Evolutionary conservation across 352 stramenopile species (phyloP), one percentile per base, ranked within the genome.

Genomic region (Phytophthora foliorum): DNA sequence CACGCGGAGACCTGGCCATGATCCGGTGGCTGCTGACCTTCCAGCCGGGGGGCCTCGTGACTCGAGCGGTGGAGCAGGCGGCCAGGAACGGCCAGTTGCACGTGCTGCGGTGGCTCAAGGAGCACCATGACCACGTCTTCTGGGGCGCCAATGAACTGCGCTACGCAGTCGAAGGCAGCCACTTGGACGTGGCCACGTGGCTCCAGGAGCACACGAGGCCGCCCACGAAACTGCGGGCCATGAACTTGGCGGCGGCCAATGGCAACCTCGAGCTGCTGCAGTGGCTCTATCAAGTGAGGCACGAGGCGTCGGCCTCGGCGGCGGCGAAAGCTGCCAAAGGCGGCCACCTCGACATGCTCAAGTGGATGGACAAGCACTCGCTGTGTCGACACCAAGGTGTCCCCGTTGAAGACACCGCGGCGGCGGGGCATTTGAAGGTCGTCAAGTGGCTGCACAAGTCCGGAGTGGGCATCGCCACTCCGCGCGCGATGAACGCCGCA

Each of bases 401-500:
- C 38, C 62, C 67, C 1, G 67, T 80, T 0, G 65, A 74, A 56
- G 62, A 71, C 14, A 57, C 62, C 9, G 72, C 67, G 16, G 44
- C 55, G 0, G 32, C 36, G 19, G 66, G 72, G 0, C 63, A 79
- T 42, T 42, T 79, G 11, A 67, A 74, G 14, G 45, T 79, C 31
- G 61, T 79, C 22, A 73, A 79, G 32, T 79, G 71, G 71, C 53
- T 79, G 32, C 72, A 71, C 25, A 74, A 76, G 29, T 69, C 61
- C 1, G 57, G 52, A 5, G 61, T 72, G 16, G 71, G 67, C 1
- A 74, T 75, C 21, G 69, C 56, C 2, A 73, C 71, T 4, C 63
- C 65, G 11, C 67, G 62, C 7, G 67, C 71, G 0, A 72, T 75
- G 22, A 69, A 75, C 39, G 53, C 48, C 17, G 71, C 71, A 14